These are phyloP conservation scores for Epichloe coenophiala DNA, from an alignment of 2,329 filamentous ascomycete genomes.

Conservation along the genomic window DNA sequence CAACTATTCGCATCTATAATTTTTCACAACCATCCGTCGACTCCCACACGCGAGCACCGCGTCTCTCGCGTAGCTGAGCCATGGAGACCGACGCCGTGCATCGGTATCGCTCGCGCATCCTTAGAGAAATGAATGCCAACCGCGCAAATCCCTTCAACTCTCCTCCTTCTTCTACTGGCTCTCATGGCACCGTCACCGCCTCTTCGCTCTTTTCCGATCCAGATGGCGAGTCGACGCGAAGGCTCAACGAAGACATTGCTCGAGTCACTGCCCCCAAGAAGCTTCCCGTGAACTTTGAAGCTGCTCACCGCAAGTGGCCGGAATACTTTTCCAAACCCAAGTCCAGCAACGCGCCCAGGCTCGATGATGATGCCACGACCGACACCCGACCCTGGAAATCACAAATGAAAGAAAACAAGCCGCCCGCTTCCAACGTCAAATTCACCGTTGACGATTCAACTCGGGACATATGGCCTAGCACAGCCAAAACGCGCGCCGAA, in stretches of 20 bases:
- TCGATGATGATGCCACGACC: conserved; percentile 17
- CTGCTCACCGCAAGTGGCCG: conserved; percentile 37
- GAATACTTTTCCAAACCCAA: conserved; percentile 34
- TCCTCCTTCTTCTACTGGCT: conserved; percentile 43
- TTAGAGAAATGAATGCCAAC: conserved; percentile 38
- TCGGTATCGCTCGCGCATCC: conserved; percentile 33
- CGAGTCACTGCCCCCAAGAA: conserved; percentile 27
- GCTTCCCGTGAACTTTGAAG: conserved; percentile 29
- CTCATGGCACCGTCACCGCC: conserved; percentile 41
- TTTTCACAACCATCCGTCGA: conserved; percentile 8
- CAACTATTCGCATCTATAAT: conserved; percentile 1
- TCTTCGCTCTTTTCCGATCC: conserved; percentile 39
- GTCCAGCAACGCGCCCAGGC: conserved; percentile 11
- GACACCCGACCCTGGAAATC: conserved; percentile 23
- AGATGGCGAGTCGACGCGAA: conserved; percentile 40
- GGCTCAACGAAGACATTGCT: conserved; percentile 34
- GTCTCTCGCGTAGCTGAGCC: conserved; percentile 14
- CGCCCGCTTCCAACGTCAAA: conserved; percentile 19
- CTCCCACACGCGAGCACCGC: conserved; percentile 12
- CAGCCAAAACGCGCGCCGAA: conserved; percentile 30
- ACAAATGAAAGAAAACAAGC: conserved; percentile 33
- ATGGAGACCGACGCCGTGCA: conserved; percentile 29
- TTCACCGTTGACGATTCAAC: conserved; percentile 27
- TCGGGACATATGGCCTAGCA: conserved; percentile 25
- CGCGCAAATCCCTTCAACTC: conserved; percentile 44